phyloP scores from a whole-genome alignment of 2,329 filamentous ascomycete species.

The Pseudogymnoascus sp. region DNA sequence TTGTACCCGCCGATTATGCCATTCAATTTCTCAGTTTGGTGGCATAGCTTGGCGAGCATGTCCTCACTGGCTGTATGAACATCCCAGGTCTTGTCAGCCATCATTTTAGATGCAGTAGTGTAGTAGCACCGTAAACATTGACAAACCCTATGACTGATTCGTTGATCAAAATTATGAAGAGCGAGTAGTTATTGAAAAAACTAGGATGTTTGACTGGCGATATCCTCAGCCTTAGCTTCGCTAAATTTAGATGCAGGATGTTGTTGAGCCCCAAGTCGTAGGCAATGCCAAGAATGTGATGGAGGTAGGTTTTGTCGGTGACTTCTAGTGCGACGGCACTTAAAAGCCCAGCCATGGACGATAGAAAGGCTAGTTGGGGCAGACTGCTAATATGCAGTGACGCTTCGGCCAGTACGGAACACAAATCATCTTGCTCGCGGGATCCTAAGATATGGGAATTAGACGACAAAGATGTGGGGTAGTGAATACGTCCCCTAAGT shows the following conservation, averaged over 20 bases:
- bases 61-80: slow-evolving; percentile 14
- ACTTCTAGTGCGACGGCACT: no score
- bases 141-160: background rate
- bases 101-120: background rate
- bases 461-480: no score
- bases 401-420: no score
- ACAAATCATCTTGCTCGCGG: no score
- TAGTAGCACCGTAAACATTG: background rate
- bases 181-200: background rate
- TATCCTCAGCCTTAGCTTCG: background rate
- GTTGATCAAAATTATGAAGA: background rate
- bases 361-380: no score
- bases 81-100: background rate
- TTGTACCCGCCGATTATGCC: slow-evolving; percentile 4
- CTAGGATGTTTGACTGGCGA: background rate
- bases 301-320: no score
- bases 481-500: background rate
- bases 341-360: no score
- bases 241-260: no score
- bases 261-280: no score
- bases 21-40: slow-evolving; percentile 10
- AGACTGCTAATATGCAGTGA: no score
- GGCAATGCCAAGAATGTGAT: no score
- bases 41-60: slow-evolving; percentile 11
- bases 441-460: no score